phyloP scores from a whole-genome alignment of 805 yeast species.

The Clavispora asparagi region DNA sequence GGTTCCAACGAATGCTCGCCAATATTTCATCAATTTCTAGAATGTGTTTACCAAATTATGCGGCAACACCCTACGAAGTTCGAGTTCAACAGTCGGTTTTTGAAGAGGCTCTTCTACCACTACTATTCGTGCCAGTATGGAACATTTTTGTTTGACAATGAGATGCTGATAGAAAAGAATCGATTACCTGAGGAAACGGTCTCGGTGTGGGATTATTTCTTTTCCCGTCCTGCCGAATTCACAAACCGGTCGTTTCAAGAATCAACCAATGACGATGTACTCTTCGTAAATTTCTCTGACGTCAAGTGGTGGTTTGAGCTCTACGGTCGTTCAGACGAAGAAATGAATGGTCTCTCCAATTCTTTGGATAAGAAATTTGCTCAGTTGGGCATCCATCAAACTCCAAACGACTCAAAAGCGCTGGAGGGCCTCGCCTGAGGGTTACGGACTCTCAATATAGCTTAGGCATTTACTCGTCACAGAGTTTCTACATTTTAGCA shows the following conservation, averaged over 20 bases:
- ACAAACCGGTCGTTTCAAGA: conserved; percentile 43
- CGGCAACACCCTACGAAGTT: conserved; percentile 67
- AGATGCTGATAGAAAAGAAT: conserved; percentile 47
- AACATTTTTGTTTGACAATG: conserved; percentile 74
- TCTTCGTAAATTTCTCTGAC: conserved; percentile 57
- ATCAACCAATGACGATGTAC: conserved; percentile 27
- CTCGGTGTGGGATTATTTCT: conserved; percentile 92
- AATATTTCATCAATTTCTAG: conserved; percentile 89
- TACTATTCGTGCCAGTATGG: conserved; percentile 94
- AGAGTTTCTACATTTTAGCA: too few species aligned
- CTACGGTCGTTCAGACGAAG: conserved; percentile 68
- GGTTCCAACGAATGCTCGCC: conserved; percentile 59
- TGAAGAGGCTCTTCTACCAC: conserved; percentile 82
- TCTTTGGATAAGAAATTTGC: conserved; percentile 39
- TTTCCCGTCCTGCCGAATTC: conserved; percentile 69
- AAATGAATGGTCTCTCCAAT: conserved; percentile 33
- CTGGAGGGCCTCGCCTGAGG: neutral
- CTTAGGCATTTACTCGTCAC: too few species aligned
- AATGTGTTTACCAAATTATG: conserved; percentile 76
- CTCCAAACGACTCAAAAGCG: neutral
- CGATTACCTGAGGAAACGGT: conserved; percentile 48
- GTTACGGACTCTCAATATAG: too few species aligned
- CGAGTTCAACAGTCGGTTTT: conserved; percentile 84
- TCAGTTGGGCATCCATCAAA: conserved; percentile 13
- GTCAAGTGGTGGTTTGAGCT: conserved; percentile 89